Evolutionary conservation across 441 rosid species (phyloP), one percentile per base, ranked within the genome.

Genomic region (Aleurites moluccanus): DNA sequence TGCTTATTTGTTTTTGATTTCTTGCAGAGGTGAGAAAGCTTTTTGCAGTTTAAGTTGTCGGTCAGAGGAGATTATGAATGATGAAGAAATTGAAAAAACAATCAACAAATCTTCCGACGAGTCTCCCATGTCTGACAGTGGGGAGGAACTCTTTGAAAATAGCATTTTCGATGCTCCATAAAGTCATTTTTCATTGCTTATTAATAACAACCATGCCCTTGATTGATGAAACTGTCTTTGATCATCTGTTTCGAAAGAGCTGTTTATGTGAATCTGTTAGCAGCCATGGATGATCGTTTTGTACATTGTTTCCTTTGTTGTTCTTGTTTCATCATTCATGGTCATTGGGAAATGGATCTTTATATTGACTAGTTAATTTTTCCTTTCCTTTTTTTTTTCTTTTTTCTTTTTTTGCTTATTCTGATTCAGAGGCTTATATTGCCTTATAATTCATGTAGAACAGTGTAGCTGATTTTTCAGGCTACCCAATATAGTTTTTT

Each of bases 211-310:
- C 79, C 73, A 40, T 65, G 75, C 21, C 83, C 82, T 73, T 81
- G 89, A 78, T 61, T 25, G 78, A 80, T 73, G 84, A 83, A 79
- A 45, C 81, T 67, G 30, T 52, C 50, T 79, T 72, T 75, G 84
- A 86, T 85, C 89, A 77, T 86, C 89, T 60, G 88, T 87, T 69
- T 77, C 68, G 64, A 67, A 86, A 85, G 93, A 85, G 97, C 92
- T 88, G 97, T 88, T 73, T 82, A 72, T 86, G 86, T 84, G 81
- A 82, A 83, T 85, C 81, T 74, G 62, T 65, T 63, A 73, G 89
- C 90, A 85, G 97, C 96, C 97, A 84, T 84, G 91, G 97, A 88
- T 88, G 86, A 75, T 84, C 82, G n/a, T 75, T 83, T 87, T 89
- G 91, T 90, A 88, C 53, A 84, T 85, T 77, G 87, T 75, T 80